These are phyloP conservation scores for Nakazawaea holstii DNA, from an alignment of 805 yeast species.

Conservation along the genomic window DNA sequence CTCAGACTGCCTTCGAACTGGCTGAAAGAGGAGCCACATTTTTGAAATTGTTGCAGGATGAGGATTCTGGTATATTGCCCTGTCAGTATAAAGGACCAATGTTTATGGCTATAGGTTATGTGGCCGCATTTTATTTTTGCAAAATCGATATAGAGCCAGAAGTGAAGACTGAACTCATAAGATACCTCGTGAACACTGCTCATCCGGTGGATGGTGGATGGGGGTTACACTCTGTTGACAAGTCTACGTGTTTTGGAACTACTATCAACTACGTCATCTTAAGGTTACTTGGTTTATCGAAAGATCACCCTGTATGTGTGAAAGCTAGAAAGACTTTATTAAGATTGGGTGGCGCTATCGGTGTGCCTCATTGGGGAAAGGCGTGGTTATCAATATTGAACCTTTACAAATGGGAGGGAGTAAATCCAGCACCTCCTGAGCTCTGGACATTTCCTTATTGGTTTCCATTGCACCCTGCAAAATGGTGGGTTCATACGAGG, in stretches of 20 bases:
- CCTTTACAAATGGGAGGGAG: constrained; percentile 92
- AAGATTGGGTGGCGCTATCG: constrained; percentile 82
- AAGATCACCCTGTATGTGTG: constrained; percentile 69
- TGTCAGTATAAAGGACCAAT: constrained; percentile 95
- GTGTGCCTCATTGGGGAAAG: constrained; percentile 97
- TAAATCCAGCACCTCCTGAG: constrained; percentile 97
- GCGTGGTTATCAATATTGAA: constrained; percentile 80
- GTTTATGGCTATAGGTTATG: constrained; percentile 92
- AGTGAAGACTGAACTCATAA: constrained; percentile 60
- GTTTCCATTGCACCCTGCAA: constrained; percentile 84
- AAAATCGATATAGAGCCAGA: constrained; percentile 63
- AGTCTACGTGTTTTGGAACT: constrained; percentile 94
- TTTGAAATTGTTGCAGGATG: constrained; percentile 65
- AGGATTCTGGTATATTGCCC: constrained; percentile 79
- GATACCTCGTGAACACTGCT: constrained; percentile 86
- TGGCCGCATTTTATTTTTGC: constrained; percentile 68
- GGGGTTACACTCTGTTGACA: constrained; percentile 93
- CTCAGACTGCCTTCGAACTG: constrained; percentile 47
- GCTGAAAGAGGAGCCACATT: constrained; percentile 73
- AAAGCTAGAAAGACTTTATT: constrained; percentile 70
- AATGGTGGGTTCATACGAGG: constrained; percentile 99
- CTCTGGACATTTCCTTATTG: constrained; percentile 81
- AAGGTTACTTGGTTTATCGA: constrained; percentile 70
- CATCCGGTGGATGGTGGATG: constrained; percentile 99
- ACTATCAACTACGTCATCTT: constrained; percentile 78